Percentiles rank a stretch among this genome's conserved stretches.
phyloP scores from a whole-genome alignment of 2,329 filamentous ascomycete genomes.

The Stemphylium beticola region DNA sequence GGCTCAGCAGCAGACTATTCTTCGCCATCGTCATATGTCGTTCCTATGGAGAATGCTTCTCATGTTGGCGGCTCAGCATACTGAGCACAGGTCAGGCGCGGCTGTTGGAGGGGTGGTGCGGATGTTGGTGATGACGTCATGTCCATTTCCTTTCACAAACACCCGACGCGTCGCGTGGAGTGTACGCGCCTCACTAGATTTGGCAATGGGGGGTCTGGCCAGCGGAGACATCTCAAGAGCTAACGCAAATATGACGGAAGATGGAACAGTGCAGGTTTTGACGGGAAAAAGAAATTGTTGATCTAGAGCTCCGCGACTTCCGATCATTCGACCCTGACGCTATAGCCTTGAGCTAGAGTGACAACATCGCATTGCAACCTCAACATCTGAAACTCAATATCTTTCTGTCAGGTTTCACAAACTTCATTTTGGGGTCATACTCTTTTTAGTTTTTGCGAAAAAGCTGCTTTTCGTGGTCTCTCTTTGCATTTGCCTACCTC shows the following conservation, averaged over 20 bases:
- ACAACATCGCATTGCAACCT: neutral
- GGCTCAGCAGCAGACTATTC: no score
- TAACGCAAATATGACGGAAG: conserved; percentile 21
- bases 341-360: neutral
- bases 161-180: neutral
- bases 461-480: no score
- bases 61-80: no score
- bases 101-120: neutral
- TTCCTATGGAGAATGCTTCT: no score
- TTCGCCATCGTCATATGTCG: no score
- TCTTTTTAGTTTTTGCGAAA: neutral
- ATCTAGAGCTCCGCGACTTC: conserved; percentile 23
- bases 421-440: neutral
- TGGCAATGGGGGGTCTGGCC: neutral
- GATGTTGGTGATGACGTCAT: conserved; percentile 5
- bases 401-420: neutral
- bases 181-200: neutral
- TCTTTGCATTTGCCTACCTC: neutral
- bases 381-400: neutral
- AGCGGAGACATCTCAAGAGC: neutral
- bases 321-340: conserved; percentile 22
- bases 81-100: no score
- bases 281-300: conserved; percentile 1
- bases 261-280: neutral
- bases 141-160: neutral